Evolutionary conservation across 495 filamentous ascomycete genomes (phyloP).

Genomic region (Aspergillus sclerotioniger): DNA sequence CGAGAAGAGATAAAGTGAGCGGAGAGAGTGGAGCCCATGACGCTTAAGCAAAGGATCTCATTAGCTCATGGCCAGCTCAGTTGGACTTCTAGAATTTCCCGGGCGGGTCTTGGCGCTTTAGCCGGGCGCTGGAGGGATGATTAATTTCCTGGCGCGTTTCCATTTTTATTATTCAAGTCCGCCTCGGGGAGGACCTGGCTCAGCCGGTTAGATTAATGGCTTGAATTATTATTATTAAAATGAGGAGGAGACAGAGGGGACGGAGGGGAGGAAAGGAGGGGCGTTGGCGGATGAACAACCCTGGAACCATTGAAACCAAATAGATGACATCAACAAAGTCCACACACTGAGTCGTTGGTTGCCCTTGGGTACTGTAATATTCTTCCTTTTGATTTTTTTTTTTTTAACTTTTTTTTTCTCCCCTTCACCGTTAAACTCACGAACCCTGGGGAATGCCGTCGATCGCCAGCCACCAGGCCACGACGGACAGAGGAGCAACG

Average conservation of each 20-base stretch:
- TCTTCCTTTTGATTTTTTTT: not conserved
- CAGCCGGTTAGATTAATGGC: not conserved
- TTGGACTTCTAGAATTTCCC: slow-evolving; percentile 22
- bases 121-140: not conserved
- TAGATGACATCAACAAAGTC: not conserved
- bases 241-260: not conserved
- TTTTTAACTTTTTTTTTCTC: not conserved
- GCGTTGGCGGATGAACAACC: not conserved
- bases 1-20: slow-evolving; percentile 15
- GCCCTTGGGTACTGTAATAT: not conserved
- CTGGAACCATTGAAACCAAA: not conserved
- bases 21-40: slow-evolving; percentile 15
- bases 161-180: not conserved
- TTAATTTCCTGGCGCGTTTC: not conserved
- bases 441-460: not conserved
- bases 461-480: not conserved
- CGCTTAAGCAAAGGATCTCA: slow-evolving; percentile 19
- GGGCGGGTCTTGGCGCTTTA: slow-evolving; percentile 3
- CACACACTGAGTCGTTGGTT: not conserved
- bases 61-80: slow-evolving; percentile 12
- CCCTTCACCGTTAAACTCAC: not conserved
- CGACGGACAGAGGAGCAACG: not conserved
- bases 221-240: not conserved
- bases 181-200: no score
- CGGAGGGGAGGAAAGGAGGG: not conserved